Percentiles rank a stretch among this genome's conserved stretches.
phyloP scores from a whole-genome alignment of 345 rosid genomes.

The Excoecaria cochinchinensis region DNA sequence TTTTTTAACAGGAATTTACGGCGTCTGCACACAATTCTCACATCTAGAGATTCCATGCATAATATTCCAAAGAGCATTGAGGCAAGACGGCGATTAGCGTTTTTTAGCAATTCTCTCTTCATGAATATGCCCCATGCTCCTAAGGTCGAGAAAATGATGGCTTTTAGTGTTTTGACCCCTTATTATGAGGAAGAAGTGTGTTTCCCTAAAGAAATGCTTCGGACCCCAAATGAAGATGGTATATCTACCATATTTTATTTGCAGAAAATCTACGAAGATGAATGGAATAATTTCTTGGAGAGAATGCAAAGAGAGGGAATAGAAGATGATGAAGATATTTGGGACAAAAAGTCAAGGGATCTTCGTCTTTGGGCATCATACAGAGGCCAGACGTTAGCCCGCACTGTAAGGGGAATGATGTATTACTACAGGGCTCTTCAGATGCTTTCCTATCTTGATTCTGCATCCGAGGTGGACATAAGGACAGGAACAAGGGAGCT shows the following conservation, averaged over 20 bases:
- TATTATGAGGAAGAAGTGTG: constrained; percentile 85
- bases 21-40: constrained; percentile 71
- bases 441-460: constrained; percentile 84
- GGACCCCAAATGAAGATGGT: constrained; percentile 82
- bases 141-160: constrained; percentile 87
- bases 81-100: constrained; percentile 87
- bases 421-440: constrained; percentile 81
- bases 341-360: constrained; percentile 63
- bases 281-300: constrained; percentile 85
- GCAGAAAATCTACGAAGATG: constrained; percentile 80
- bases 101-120: constrained; percentile 88
- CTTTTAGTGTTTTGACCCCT: constrained; percentile 89
- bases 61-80: constrained; percentile 73
- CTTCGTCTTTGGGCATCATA: constrained; percentile 94
- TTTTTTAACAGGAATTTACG: constrained; percentile 64
- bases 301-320: constrained; percentile 81
- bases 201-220: constrained; percentile 63
- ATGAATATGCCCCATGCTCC: constrained; percentile 96
- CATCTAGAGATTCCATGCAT: constrained; percentile 80
- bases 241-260: constrained; percentile 79
- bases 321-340: constrained; percentile 66
- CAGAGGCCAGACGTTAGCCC: constrained; percentile 91
- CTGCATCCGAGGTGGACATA: constrained; percentile 83
- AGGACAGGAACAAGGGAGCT: constrained; percentile 52
- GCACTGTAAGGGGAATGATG: constrained; percentile 96